Base-by-base conservation (phyloP, 1,284 basidiomycete species). In the Fomitiporia mediterranea region DNA sequence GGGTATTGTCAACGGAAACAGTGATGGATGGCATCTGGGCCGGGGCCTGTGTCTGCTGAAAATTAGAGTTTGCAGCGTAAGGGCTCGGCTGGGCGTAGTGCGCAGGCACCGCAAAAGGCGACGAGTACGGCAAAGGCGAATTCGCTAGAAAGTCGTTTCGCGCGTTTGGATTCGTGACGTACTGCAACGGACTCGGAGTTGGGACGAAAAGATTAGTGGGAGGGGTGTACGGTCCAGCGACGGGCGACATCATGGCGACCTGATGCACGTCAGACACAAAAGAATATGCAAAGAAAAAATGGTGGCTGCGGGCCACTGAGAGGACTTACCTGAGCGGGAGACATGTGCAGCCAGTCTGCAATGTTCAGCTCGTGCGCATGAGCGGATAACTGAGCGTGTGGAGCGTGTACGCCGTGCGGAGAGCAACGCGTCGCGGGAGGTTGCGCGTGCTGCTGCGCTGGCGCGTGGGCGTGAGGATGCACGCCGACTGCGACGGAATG, bases 221-320 rank as follows among this genome's bases (percentile, higher is more conserved):
- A 4, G 44, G 54, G 5, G 54, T 50, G 44, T 40, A 56, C 32
- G 44, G 37, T 11, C 38, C 54, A 42, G 30, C 23, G 43, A 44
- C 37, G 38, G 50, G 53, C 17, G 56, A 53, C 56, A 57, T 57
- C 43, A 57, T 53, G 9, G 56, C 51, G 27, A 53, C 51, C 56
- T 57, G 47, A 48, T 40, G 43, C 25, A n/a, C 4, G 15, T 13
- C 25, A 28, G 21, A 46, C 23, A 25, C 1, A 13, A 8, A 42
- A 25, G n/a, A 23, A 40, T n/a, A 17, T 37, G 37, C 15, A 52
- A 17, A 43, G 23, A 43, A 51, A 38, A 32, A 38, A 32, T n/a
- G 21, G 17, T 23, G 28, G 42, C 43, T 44, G 17, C 39, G 35
- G 17, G 51, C 30, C 11, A 40, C 17, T 44, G 44, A 15, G 8